These are phyloP conservation scores for Angomonas deanei DNA, from an alignment of 208 protist genomes.

Conservation along the genomic window DNA sequence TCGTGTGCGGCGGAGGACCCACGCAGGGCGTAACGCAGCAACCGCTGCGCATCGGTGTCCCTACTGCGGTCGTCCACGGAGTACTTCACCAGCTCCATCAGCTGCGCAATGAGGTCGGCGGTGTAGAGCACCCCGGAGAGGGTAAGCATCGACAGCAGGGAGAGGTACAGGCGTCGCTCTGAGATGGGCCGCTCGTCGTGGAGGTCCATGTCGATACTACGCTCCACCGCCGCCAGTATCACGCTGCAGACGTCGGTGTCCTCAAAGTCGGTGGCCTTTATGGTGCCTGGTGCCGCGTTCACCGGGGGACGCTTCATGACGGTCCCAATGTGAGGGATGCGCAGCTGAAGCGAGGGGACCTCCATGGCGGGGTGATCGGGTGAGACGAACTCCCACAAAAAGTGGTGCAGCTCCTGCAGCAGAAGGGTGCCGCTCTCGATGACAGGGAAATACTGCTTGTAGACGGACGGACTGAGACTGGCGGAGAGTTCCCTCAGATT, in stretches of 20 bases:
- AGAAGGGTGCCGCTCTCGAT: constrained; percentile 44
- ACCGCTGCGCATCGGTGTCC: constrained; percentile 63
- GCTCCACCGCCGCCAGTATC: constrained; percentile 67
- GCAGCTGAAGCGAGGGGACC: constrained; percentile 54
- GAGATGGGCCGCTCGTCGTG: constrained; percentile 42
- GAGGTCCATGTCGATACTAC: constrained; percentile 60
- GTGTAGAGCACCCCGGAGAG: constrained; percentile 79
- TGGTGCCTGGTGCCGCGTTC: neutral
- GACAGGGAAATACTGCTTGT: constrained; percentile 57
- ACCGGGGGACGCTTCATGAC: constrained; percentile 49
- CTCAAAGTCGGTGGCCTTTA: constrained; percentile 59
- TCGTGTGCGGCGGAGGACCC: constrained; percentile 57
- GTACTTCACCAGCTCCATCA: constrained; percentile 89
- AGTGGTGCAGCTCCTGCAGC: constrained; percentile 71
- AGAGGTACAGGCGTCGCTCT: constrained; percentile 68
- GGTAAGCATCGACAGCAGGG: constrained; percentile 71
- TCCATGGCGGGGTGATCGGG: constrained; percentile 71
- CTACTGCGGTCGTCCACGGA: constrained; percentile 29
- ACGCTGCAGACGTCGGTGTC: constrained; percentile 76
- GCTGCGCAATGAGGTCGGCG: constrained; percentile 69
- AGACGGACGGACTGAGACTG: constrained; percentile 62
- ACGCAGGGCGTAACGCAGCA: constrained; percentile 70
- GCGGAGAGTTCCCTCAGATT: constrained; percentile 59
- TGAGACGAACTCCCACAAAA: constrained; percentile 79
- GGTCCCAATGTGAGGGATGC: constrained; percentile 67